Evolutionary conservation across 805 yeast genomes (phyloP), one percentile per base, ranked within the genome.

Genomic region (Metschnikowia kofuensis): DNA sequence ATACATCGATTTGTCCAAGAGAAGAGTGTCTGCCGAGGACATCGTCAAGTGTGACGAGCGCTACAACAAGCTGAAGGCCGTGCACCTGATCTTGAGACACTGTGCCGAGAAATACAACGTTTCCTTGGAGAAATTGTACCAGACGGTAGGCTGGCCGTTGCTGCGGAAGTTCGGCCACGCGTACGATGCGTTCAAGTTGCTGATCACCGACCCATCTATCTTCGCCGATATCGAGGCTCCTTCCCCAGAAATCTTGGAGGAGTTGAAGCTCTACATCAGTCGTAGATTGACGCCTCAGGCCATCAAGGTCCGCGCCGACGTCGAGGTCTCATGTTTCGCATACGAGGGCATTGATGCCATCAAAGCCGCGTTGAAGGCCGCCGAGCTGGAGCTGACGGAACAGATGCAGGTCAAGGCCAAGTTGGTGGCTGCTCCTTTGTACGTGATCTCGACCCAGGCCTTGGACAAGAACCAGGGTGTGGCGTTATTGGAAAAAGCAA

Each of bases 261-360:
- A 94, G 70, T 80, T 94, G 61, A 84, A 88, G 68, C 75, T 80
- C 45, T 94, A 94, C 74, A 92, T 94, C 62, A 79, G 92, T 47
- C 84, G 95, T 69, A 86, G 98, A 70, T 81, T 94, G 69, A 94
- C 99, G 34, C 99, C 99, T 53, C 97, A 91, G 75, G 96, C 98
- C 36, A 90, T 90, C 60, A 94, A 92, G 75, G 87, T 95, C 65
- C 87, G 99, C 72, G 96, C 99, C n/a, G 98, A 94, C 68, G 87
- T 94, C 42, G 98, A 92, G 71, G 97, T 94, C 39, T 89, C 97
- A 12, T 94, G 99, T 69, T 94, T 92, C 75, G 79, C 91, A 52
- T 94, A 94, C 70, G 98, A 94, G 70, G 99, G 99, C 68, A 89
- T 94, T 58, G 96, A 91, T 67, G 99, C 99, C 56, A 91, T 94